Evolutionary conservation across 2,329 filamentous ascomycete species (phyloP).

Genomic region (Plenodomus lindquistii): DNA sequence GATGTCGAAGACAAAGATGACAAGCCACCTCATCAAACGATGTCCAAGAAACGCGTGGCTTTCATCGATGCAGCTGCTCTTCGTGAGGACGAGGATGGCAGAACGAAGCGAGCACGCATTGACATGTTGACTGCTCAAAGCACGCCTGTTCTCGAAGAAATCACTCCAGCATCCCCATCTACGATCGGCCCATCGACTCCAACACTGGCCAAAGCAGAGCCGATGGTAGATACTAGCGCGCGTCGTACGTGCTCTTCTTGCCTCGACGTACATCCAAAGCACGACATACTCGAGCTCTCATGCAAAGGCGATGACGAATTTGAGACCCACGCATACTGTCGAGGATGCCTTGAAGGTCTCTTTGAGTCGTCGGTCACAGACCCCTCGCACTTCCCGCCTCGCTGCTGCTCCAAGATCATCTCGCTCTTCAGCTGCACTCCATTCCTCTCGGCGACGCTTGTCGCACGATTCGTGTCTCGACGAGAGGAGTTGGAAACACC

Average conservation of each 20-base stretch:
- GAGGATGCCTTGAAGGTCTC: conserved; percentile 15
- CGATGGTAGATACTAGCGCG: neutral
- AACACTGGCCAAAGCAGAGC: neutral
- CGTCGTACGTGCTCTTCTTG: conserved; percentile 7
- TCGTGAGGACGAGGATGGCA: conserved; percentile 1
- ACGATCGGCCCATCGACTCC: neutral
- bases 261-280: conserved; percentile 3
- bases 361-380: conserved; percentile 20
- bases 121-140: neutral
- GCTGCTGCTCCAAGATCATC: conserved; percentile 21
- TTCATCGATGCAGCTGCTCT: neutral
- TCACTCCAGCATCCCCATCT: neutral
- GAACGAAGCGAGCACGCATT: conserved; percentile 1
- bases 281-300: conserved; percentile 9
- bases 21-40: neutral
- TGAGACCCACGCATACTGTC: conserved; percentile 22
- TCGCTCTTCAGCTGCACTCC: conserved; percentile 5
- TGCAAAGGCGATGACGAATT: conserved; percentile 7
- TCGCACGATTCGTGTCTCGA: conserved; percentile 8
- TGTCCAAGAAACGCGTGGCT: conserved; percentile 2
- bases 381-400: conserved; percentile 21
- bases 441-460: conserved; percentile 3
- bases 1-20: neutral
- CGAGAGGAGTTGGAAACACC: conserved; percentile 16
- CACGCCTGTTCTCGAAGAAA: neutral